Conservation (phyloP, 1,284 basidiomycete species). For the Omphalotus olearius region DNA sequence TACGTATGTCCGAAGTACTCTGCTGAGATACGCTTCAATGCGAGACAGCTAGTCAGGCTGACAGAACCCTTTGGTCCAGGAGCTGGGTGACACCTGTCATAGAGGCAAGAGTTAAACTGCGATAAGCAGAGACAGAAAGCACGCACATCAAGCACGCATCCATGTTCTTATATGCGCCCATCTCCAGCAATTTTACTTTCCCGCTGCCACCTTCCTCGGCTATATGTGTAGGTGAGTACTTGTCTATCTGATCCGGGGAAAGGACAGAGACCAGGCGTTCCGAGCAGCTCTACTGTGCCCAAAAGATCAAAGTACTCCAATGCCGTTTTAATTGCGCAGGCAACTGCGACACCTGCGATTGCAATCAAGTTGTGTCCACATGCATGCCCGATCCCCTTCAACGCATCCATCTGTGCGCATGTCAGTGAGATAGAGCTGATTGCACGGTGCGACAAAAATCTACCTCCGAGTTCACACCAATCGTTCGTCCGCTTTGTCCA, state of each 20-base stretch:
- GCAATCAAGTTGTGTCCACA: constrained; percentile 82
- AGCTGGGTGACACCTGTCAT: constrained; percentile 55
- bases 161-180: constrained; percentile 64
- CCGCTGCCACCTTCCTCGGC: constrained; percentile 76
- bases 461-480: constrained; percentile 72
- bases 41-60: constrained; percentile 48
- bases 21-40: constrained; percentile 43
- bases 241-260: not conserved
- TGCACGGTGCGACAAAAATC: constrained; percentile 1
- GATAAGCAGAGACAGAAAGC: constrained; percentile 13
- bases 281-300: constrained; percentile 68
- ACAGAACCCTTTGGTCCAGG: constrained; percentile 54
- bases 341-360: constrained; percentile 65
- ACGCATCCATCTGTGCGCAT: constrained; percentile 51
- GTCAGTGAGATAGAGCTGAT: constrained; percentile 19
- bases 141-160: constrained; percentile 62
- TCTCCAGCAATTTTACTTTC: constrained; percentile 58
- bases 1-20: constrained; percentile 60
- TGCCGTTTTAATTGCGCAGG: constrained; percentile 53
- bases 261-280: constrained; percentile 58
- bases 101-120: not conserved
- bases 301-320: constrained; percentile 54
- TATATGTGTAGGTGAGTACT: constrained; percentile 13
- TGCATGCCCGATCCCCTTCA: constrained; percentile 65
- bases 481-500: constrained; percentile 50